These are phyloP conservation scores for Heterobasidion irregulare DNA, from an alignment of 1,284 basidiomycete species.

Conservation along the genomic window DNA sequence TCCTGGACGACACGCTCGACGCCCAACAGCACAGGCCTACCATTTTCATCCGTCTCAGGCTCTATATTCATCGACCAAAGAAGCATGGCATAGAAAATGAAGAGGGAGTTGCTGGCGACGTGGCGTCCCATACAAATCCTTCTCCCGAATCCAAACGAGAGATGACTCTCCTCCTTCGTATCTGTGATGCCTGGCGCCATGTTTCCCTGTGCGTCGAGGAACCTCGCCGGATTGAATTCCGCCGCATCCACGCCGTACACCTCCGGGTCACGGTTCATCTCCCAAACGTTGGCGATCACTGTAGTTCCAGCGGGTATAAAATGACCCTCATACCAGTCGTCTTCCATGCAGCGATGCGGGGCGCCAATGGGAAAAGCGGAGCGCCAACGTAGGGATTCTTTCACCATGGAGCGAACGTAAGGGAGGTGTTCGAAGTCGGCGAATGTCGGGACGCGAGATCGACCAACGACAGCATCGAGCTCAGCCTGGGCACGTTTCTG, in stretches of 20 bases:
- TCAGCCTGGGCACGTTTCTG: constrained; percentile 15
- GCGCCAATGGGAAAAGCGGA: constrained; percentile 12
- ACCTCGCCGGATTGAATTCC: constrained; percentile 14
- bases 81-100: constrained; percentile 21
- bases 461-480: constrained; percentile 15
- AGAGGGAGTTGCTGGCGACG: constrained; percentile 23
- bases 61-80: constrained; percentile 24
- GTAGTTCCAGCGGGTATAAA: constrained; percentile 18
- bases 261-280: constrained; percentile 11
- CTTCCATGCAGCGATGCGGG: constrained; percentile 13
- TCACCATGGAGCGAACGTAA: constrained; percentile 15
- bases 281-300: constrained; percentile 15
- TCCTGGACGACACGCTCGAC: constrained; percentile 5
- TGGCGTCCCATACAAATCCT: constrained; percentile 19
- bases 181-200: constrained; percentile 11
- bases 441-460: constrained; percentile 12
- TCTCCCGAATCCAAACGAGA: constrained; percentile 18
- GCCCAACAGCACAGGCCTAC: constrained; percentile 6
- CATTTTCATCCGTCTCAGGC: constrained; percentile 9
- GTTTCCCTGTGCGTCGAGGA: constrained; percentile 15
- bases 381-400: constrained; percentile 16
- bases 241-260: constrained; percentile 15
- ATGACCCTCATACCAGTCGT: constrained; percentile 17
- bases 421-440: constrained; percentile 12
- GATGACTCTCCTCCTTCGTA: constrained; percentile 18